Base-by-base conservation (phyloP, 2,329 filamentous ascomycete genomes). In the Cordyceps cicadae region DNA sequence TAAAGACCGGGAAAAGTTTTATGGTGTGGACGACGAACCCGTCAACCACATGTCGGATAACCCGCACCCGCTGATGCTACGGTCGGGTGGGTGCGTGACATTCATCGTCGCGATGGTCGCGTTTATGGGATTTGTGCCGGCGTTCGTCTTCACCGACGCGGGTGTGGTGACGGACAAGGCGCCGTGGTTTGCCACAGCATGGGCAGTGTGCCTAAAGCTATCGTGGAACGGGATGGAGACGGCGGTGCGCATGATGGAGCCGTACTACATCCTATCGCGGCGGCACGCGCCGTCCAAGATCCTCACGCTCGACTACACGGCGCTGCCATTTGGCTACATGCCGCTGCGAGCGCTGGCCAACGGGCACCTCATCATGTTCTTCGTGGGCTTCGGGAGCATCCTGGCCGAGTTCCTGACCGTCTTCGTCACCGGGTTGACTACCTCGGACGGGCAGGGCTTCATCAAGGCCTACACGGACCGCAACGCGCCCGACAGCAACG, bases 331-430 rank as follows among this genome's bases (percentile, higher is more conserved):
- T 58, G 83, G 83, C 3, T 85, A 81, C 70, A 79, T 89, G 24
- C 83, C 86, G 0, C 66, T 87, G 51, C 78, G 80, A 62, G 87
- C 86, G 3, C 74, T 87, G 11, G 64, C 82, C 39, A 89, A 89
- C 67, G 74, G 82, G 0, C 85, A 90, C 70, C 79, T 81, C 65
- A 75, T 89, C 32, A 81, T 90, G 34, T 84, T 87, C 34, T 74
- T 87, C 19, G 84, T 92, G 7, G 87, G 88, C 0, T 81, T 88
- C 29, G 87, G 88, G 7, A 86, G 85, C 26, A 79, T 92, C 19
- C 77, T 93, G 68, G 82, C 88, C 0, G 90, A 95, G 70, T 79
- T 91, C 7, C 74, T 90, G 14, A 90, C 87, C 0, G 84, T 90
- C 32, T 80, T 88, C 64, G 82, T 87, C 1, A 86, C 86, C 1